phyloP scores from a whole-genome alignment of 2,329 filamentous ascomycete genomes.

The Plenodomus biglobosus region DNA sequence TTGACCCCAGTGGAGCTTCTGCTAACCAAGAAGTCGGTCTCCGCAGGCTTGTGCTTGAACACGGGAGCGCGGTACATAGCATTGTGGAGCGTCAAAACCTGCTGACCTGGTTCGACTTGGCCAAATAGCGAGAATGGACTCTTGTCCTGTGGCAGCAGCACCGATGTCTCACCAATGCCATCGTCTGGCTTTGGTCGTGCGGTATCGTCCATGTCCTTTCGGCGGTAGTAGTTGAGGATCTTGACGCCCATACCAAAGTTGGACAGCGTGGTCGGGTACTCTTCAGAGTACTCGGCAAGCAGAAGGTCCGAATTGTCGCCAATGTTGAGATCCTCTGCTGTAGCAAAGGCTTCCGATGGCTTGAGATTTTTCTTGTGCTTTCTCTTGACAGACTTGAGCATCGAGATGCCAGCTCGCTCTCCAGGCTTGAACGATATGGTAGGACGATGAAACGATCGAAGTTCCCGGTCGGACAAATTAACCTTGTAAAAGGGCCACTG shows the following conservation, averaged over 20 bases:
- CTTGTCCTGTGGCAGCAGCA: slow-evolving; percentile 88
- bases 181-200: slow-evolving; percentile 72
- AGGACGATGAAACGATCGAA: slow-evolving; percentile 83
- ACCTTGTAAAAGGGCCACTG: slow-evolving; percentile 97
- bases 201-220: slow-evolving; percentile 75
- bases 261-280: slow-evolving; percentile 85
- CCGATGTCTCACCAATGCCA: slow-evolving; percentile 77
- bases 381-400: slow-evolving; percentile 71
- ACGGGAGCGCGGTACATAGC: slow-evolving; percentile 93
- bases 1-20: slow-evolving; percentile 76
- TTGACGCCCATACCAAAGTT: slow-evolving; percentile 98
- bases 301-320: slow-evolving; percentile 86
- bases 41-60: slow-evolving; percentile 78
- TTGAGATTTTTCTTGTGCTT: slow-evolving; percentile 77
- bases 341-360: slow-evolving; percentile 74
- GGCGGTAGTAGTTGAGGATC: slow-evolving; percentile 94
- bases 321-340: slow-evolving; percentile 79
- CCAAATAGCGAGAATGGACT: slow-evolving; percentile 96
- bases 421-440: slow-evolving; percentile 71
- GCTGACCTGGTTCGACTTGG: slow-evolving; percentile 86
- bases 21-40: slow-evolving; percentile 83
- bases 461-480: slow-evolving; percentile 69
- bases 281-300: slow-evolving; percentile 93
- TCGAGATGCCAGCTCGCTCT: slow-evolving; percentile 70
- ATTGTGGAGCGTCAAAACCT: slow-evolving; percentile 88